Percentiles rank a stretch among this genome's conserved stretches.
Evolutionary conservation across 768 basidiomycete genomes (phyloP).

Genomic region (Chalciporus pseudorubinellus): DNA sequence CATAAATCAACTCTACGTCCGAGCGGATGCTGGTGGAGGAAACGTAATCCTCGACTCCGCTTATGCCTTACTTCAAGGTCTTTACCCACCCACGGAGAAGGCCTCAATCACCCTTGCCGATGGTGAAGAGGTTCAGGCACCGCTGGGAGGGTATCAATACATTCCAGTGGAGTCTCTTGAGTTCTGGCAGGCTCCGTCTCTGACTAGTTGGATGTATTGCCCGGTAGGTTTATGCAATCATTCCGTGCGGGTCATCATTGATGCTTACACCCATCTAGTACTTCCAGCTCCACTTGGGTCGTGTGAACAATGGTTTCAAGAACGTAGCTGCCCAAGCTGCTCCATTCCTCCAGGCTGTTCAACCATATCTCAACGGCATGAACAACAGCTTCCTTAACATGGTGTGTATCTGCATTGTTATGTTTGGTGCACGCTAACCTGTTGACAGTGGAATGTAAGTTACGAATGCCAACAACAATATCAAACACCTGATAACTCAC

Average conservation of each 20-base stretch:
- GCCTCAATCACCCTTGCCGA: conserved; percentile 72
- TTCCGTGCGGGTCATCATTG: not conserved
- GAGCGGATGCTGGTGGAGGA: conserved; percentile 79
- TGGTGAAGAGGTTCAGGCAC: conserved; percentile 64
- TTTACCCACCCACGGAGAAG: conserved; percentile 71
- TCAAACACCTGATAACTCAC: not conserved
- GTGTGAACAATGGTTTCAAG: conserved; percentile 45
- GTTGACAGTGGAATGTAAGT: conserved; percentile 70
- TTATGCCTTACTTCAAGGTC: conserved; percentile 77
- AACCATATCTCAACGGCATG: conserved; percentile 67
- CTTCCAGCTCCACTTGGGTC: conserved; percentile 25
- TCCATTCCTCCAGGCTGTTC: conserved; percentile 62
- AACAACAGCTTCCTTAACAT: conserved; percentile 63
- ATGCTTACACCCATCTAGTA: conserved; percentile 16
- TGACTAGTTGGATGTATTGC: conserved; percentile 77
- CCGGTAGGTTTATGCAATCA: conserved; percentile 30
- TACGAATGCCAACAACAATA: not conserved
- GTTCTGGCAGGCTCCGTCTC: conserved; percentile 51
- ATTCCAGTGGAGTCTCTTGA: conserved; percentile 63
- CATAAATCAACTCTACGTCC: conserved; percentile 66
- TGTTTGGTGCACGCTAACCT: conserved; percentile 1
- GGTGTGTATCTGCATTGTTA: conserved; percentile 40
- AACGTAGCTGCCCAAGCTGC: conserved; percentile 50
- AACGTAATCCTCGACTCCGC: conserved; percentile 81
- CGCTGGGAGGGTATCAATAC: conserved; percentile 86